A percentile compares a stretch with the other conserved stretches of the same genome.
phyloP scores from a whole-genome alignment of 1,284 basidiomycete genomes.

The Baeospora myosura region DNA sequence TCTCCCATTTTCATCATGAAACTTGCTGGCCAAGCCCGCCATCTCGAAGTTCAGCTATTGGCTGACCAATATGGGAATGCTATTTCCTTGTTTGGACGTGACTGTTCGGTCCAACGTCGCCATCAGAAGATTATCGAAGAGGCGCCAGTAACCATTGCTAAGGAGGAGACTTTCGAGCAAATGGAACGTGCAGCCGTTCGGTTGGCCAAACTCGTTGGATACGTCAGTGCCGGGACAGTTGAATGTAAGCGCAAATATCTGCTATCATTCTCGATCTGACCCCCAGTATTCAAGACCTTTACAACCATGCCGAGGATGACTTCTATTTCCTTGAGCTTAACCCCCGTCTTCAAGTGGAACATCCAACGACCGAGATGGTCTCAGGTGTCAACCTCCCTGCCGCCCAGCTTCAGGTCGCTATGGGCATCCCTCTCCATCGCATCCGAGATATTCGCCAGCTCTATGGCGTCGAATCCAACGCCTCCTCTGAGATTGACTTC shows the following conservation, averaged over 20 bases:
- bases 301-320: conserved; percentile 87
- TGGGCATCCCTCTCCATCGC: conserved; percentile 95
- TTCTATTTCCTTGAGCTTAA: conserved; percentile 99
- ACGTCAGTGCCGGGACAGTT: conserved; percentile 98
- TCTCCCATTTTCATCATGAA: conserved; percentile 99
- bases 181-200: conserved; percentile 99
- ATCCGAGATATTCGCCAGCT: conserved; percentile 95
- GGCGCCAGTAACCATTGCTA: conserved; percentile 96
- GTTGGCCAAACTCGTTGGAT: conserved; percentile 95
- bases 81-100: conserved; percentile 97
- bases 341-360: conserved; percentile 98
- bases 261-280: conserved; percentile 4
- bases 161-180: conserved; percentile 83
- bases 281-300: conserved; percentile 62
- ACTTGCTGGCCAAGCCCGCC: conserved; percentile 93
- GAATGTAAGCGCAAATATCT: conserved; percentile 63
- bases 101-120: conserved; percentile 98
- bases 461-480: conserved; percentile 89
- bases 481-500: conserved; percentile 90
- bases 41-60: conserved; percentile 96
- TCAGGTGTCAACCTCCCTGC: conserved; percentile 97
- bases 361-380: conserved; percentile 99
- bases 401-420: conserved; percentile 94
- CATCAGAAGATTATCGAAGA: conserved; percentile 99
- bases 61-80: conserved; percentile 99